Percentiles rank a stretch among this genome's conserved stretches.
Evolutionary conservation across 2,329 filamentous ascomycete genomes (phyloP).

Genomic region (Xylariaceae sp.): DNA sequence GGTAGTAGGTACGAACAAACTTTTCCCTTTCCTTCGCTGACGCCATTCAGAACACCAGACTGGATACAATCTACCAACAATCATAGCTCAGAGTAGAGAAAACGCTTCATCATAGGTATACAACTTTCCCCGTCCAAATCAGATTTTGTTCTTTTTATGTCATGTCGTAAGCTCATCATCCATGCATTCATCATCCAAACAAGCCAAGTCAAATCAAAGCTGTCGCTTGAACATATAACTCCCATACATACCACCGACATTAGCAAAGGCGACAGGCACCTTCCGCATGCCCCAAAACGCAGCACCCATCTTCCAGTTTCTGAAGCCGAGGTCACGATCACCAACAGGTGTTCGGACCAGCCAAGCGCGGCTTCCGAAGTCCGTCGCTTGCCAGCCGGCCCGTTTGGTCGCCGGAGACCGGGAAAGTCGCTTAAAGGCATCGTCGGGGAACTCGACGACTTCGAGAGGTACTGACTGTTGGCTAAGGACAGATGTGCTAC

Average conservation of each 20-base stretch:
- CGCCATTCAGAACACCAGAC: too few species aligned
- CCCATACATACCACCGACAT: constrained; percentile 93
- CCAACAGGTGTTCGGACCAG: constrained; percentile 46
- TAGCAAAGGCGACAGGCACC: constrained; percentile 84
- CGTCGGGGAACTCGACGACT: constrained; percentile 72
- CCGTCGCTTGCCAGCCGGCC: constrained; percentile 68
- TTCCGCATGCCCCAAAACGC: constrained; percentile 85
- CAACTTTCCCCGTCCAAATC: too few species aligned
- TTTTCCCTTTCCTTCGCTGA: too few species aligned
- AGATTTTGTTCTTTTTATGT: too few species aligned
- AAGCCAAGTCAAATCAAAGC: constrained; percentile 37
- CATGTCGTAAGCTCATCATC: too few species aligned
- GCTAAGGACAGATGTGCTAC: constrained; percentile 55
- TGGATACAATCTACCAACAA: too few species aligned
- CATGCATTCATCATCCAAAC: too few species aligned
- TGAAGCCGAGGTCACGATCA: constrained; percentile 53
- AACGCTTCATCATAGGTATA: too few species aligned
- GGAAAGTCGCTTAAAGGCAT: constrained; percentile 62
- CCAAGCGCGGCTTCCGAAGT: constrained; percentile 65
- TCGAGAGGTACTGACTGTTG: constrained; percentile 64
- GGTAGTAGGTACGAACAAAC: too few species aligned
- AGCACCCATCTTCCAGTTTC: constrained; percentile 81
- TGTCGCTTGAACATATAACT: constrained; percentile 62
- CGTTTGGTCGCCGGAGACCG: constrained; percentile 60
- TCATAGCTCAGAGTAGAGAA: too few species aligned